phyloP scores from a whole-genome alignment of 2,329 filamentous ascomycete species.

The Xylogone sp. region DNA sequence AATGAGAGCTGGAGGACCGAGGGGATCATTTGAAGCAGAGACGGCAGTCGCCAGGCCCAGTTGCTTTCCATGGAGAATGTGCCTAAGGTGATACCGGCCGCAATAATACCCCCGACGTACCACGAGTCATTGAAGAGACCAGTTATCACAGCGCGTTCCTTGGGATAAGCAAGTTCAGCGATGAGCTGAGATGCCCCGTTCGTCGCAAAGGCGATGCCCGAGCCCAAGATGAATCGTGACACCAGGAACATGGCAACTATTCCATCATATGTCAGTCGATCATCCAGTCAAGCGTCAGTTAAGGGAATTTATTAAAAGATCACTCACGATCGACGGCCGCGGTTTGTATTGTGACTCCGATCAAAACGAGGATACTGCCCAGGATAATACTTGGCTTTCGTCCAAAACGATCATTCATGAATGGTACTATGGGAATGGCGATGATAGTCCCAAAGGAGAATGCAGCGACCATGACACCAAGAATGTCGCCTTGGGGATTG shows the following conservation, averaged over 20 bases:
- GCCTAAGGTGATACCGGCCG: slow-evolving; percentile 28
- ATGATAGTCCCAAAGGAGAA: slow-evolving; percentile 40
- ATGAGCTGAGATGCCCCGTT: slow-evolving; percentile 31
- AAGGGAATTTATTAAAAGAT: slow-evolving; percentile 27
- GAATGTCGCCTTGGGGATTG: slow-evolving; percentile 33
- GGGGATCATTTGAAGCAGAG: slow-evolving; percentile 23
- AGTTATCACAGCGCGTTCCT: slow-evolving; percentile 28
- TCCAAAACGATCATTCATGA: slow-evolving; percentile 34
- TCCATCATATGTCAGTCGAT: slow-evolving; percentile 9
- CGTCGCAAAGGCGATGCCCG: slow-evolving; percentile 31
- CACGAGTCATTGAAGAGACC: slow-evolving; percentile 28
- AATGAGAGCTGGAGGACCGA: slow-evolving; percentile 7
- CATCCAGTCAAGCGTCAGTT: slow-evolving; percentile 5
- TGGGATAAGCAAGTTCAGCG: slow-evolving; percentile 32
- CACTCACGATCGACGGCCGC: slow-evolving; percentile 19
- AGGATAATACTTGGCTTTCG: slow-evolving; percentile 32
- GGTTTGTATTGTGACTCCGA: slow-evolving; percentile 33
- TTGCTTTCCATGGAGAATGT: slow-evolving; percentile 26
- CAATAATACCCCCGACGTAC: slow-evolving; percentile 30
- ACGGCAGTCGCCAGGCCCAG: slow-evolving; percentile 29
- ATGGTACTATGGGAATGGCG: slow-evolving; percentile 37
- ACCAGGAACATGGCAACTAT: slow-evolving; percentile 28
- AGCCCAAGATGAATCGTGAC: slow-evolving; percentile 29
- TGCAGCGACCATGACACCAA: slow-evolving; percentile 39
- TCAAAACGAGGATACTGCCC: slow-evolving; percentile 30